Percentiles rank a stretch among this genome's conserved stretches.
Conservation (phyloP, 192 early-diverging fungal species). For the Chytriomyces sp. region DNA sequence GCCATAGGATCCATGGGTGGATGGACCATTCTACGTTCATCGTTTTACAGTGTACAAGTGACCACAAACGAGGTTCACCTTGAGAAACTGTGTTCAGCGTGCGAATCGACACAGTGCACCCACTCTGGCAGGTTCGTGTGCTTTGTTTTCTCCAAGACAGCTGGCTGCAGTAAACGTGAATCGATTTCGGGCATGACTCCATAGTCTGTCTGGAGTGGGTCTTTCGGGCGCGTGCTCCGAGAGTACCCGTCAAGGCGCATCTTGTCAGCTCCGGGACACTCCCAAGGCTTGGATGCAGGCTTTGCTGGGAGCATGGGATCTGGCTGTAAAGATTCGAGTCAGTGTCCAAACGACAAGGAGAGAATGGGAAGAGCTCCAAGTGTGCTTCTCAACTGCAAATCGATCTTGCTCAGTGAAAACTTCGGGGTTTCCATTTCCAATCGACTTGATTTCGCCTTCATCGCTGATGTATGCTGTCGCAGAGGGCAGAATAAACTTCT, state of each 20-base stretch:
- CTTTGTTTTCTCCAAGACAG: slow-evolving; percentile 6
- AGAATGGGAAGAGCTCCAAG: not conserved
- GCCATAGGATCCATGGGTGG: slow-evolving; percentile 30
- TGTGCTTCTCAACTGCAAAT: slow-evolving; percentile 29
- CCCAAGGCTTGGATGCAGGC: slow-evolving; percentile 5
- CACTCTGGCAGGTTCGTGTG: slow-evolving; percentile 34
- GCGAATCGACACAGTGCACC: slow-evolving; percentile 31
- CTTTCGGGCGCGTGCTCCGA: slow-evolving; percentile 37
- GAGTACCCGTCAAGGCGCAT: slow-evolving; percentile 51
- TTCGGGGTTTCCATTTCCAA: slow-evolving; percentile 27
- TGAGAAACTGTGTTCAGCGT: slow-evolving; percentile 34
- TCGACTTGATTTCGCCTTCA: slow-evolving; percentile 30
- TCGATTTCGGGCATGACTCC: slow-evolving; percentile 18
- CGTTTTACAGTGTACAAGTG: slow-evolving; percentile 7
- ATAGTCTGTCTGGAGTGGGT: slow-evolving; percentile 34
- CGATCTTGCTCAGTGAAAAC: slow-evolving; percentile 25
- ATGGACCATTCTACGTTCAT: slow-evolving; percentile 25
- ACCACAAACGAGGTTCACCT: slow-evolving; percentile 21
- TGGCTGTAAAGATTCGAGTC: not conserved
- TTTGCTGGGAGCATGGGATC: slow-evolving; percentile 11
- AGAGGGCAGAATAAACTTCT: slow-evolving; percentile 33
- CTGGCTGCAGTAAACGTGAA: slow-evolving; percentile 4
- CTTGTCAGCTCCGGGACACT: slow-evolving; percentile 23
- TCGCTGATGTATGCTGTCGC: slow-evolving; percentile 42
- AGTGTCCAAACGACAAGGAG: not conserved